phyloP scores from a whole-genome alignment of 1,139 yeast genomes.

The Kluyveromyces sp. region DNA sequence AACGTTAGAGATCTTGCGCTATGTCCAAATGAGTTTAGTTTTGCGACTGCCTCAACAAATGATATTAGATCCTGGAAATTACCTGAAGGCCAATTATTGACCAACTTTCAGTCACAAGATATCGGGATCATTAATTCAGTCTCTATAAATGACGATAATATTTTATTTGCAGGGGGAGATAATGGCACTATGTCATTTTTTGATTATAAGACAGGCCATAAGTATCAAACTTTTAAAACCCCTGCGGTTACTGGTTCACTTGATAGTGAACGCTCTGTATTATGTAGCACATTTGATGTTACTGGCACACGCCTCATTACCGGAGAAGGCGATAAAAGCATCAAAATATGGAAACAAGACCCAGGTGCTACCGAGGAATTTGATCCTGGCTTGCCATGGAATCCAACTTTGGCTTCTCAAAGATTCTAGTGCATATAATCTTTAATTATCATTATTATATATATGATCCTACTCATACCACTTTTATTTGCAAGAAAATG shows the following conservation, averaged over 20 bases:
- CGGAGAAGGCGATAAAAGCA: conserved; percentile 84
- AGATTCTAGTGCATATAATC: conserved; percentile 14
- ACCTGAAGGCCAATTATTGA: conserved; percentile 68
- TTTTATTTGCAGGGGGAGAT: conserved; percentile 76
- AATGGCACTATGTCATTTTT: conserved; percentile 71
- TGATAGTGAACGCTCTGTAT: conserved; percentile 59
- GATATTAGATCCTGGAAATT: conserved; percentile 75
- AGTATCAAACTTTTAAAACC: conserved; percentile 48
- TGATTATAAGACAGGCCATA: conserved; percentile 67
- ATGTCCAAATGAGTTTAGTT: conserved; percentile 67
- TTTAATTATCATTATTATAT: background rate
- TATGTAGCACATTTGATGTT: conserved; percentile 67
- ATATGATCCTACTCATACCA: no score
- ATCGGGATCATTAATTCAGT: conserved; percentile 61
- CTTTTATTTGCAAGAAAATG: no score
- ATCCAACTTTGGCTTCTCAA: conserved; percentile 30
- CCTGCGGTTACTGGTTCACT: conserved; percentile 62
- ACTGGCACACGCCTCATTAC: conserved; percentile 77
- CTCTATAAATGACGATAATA: conserved; percentile 57
- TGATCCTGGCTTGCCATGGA: conserved; percentile 44
- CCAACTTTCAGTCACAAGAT: conserved; percentile 41
- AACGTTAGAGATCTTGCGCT: conserved; percentile 66
- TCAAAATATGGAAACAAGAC: conserved; percentile 73
- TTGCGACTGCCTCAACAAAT: conserved; percentile 77
- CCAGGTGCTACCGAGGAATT: conserved; percentile 38